These are phyloP conservation scores for Arabidopsis hybrid DNA, from an alignment of 441 rosid genomes.

Conservation along the genomic window DNA sequence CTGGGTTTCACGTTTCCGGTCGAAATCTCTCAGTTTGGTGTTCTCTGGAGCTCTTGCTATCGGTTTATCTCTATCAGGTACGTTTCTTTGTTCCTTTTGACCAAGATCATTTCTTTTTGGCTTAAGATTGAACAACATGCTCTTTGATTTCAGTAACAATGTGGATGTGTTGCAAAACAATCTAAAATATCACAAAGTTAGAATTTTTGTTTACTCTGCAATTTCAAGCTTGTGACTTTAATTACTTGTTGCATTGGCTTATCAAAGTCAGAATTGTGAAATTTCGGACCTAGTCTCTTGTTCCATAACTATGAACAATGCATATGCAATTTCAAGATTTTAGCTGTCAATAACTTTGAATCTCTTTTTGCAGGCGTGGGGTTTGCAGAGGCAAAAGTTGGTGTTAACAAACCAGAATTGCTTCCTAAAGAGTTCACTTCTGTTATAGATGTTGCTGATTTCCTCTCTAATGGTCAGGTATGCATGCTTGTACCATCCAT, in stretches of 20 bases:
- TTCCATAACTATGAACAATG: background rate
- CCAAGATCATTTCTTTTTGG: too few relatives aligned
- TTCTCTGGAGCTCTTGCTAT: conserved; percentile 80
- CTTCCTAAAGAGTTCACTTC: conserved; percentile 86
- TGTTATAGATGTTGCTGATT: conserved; percentile 90
- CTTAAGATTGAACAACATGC: background rate
- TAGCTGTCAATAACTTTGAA: background rate
- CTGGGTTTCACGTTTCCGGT: conserved; percentile 52
- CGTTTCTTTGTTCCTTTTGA: conserved; percentile 16
- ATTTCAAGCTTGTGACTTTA: background rate
- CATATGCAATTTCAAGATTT: background rate
- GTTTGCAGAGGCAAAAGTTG: conserved; percentile 76
- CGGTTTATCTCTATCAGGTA: conserved; percentile 67
- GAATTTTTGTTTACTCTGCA: background rate
- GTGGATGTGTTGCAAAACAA: background rate
- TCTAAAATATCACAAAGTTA: background rate
- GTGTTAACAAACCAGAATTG: conserved; percentile 94
- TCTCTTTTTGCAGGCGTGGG: conserved; percentile 54
- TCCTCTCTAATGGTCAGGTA: conserved; percentile 95
- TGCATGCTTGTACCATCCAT: background rate
- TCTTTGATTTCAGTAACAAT: background rate
- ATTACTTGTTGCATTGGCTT: background rate
- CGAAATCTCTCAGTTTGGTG: conserved; percentile 61
- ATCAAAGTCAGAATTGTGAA: background rate
- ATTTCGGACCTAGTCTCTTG: background rate